Conservation (phyloP, 225 moss, liverwort and hornwort species). For the Physcomitrium patens region DNA sequence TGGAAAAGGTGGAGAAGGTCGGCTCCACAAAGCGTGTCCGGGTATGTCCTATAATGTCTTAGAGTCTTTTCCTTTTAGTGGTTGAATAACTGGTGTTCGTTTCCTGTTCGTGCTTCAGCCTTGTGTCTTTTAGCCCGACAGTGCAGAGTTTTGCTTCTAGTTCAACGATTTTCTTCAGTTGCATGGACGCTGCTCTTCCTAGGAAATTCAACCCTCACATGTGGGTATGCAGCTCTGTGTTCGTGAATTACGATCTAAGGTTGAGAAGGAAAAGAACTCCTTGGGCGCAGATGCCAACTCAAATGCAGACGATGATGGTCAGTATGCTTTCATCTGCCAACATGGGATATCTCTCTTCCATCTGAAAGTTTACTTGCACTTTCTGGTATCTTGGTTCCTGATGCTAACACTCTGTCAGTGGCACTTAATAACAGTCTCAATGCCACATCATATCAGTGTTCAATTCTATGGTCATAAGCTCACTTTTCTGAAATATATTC, state of each 20-base stretch:
- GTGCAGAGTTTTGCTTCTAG: too few species aligned
- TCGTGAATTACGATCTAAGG: slow-evolving; percentile 71
- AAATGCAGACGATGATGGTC: slow-evolving; percentile 28
- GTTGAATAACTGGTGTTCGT: background rate
- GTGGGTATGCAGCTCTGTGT: slow-evolving; percentile 59
- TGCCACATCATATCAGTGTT: background rate
- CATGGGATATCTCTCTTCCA: background rate
- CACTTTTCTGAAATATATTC: background rate
- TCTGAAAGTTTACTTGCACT: background rate
- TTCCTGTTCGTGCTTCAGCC: too few species aligned
- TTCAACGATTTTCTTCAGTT: too few species aligned
- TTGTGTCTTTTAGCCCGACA: too few species aligned
- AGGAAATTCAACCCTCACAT: background rate
- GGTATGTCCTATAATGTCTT: slow-evolving; percentile 41
- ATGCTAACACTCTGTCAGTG: background rate
- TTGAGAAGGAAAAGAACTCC: slow-evolving; percentile 44
- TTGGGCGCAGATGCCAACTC: slow-evolving; percentile 18
- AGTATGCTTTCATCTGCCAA: background rate
- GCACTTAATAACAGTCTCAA: too few species aligned
- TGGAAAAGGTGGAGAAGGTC: slow-evolving; percentile 87
- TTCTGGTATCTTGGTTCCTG: background rate
- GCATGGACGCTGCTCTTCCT: background rate
- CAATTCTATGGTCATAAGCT: background rate
- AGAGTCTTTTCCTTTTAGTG: background rate
- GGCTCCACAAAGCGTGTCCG: slow-evolving; percentile 75